Base-by-base conservation (phyloP, 805 yeast species). In the Candida ficus region DNA sequence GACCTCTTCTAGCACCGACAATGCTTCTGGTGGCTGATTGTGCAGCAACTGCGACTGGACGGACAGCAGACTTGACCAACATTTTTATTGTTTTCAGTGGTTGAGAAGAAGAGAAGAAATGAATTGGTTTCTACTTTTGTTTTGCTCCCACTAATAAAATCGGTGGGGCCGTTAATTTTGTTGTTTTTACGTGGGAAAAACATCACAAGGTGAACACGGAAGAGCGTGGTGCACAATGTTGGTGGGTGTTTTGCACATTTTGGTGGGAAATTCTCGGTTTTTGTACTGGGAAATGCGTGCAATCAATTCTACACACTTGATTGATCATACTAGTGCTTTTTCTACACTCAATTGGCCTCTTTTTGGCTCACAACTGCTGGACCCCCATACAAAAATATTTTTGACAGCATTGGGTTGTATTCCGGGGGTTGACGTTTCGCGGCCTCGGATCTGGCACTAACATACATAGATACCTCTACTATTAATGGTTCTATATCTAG, bases 1-100 rank as follows among this genome's bases (percentile, higher is more conserved):
- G 36, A 20, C 52, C 40, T 48, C 60, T 54, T 41, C 45, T 39
- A n/a, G 46, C 50, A 20, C 34, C 27, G 21, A 44, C 41, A n/a
- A 39, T 33, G 18, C 32, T 28, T 40, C 50, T 45, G 18, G 19
- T 17, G 10, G 31, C 31, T 8, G 19, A 10, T 38, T 43, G 46
- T 2, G 39, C 39, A 17, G 22, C 10, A 11, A 12, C 34, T 17
- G 34, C 35, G 19, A 37, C 39, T 19, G 54, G 54, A 35, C 55
- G 58, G 37, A 41, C 48, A 34, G 47, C 45, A 25, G 42, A 37
- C 32, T 40, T 46, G 33, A 46, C 29, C 18, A 37, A 35, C 50
- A 44, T 35, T 35, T 19, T 25, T 16, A 14, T 25, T 10, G 29
- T 20, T 6, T 8, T n/a, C n/a, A 25, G 37, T 18, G 17, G 21